Conservation (phyloP, 345 rosid species). For the Aegle marmelos region DNA sequence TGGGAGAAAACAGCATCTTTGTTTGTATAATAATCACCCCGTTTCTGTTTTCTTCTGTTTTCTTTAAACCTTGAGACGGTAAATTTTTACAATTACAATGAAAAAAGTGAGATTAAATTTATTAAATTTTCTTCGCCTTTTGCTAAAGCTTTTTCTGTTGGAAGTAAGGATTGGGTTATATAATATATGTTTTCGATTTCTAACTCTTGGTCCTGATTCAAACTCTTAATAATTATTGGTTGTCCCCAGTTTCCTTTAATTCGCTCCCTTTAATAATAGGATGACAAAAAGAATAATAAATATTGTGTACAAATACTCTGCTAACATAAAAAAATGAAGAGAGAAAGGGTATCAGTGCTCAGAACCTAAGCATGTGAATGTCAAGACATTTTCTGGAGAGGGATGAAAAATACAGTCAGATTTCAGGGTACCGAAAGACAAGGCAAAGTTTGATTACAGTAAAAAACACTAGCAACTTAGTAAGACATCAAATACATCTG, state of each 20-base stretch:
- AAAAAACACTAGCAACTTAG: conserved; percentile 5
- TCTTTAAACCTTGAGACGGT: no score
- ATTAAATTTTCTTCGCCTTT: neutral
- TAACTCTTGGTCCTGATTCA: neutral
- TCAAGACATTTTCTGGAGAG: neutral
- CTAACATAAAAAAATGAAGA: no score
- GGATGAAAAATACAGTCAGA: neutral
- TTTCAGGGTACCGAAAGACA: neutral
- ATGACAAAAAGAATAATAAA: no score
- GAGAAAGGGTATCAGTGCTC: no score
- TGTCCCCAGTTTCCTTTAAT: no score
- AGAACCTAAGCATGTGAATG: neutral
- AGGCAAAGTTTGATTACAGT: neutral
- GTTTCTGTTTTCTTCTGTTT: no score
- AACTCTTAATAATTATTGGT: neutral
- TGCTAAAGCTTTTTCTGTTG: neutral
- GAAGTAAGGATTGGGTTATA: neutral
- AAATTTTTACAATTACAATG: no score
- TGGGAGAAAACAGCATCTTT: neutral
- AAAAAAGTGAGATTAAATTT: neutral
- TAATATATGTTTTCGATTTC: no score
- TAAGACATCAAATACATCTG: conserved; percentile 8
- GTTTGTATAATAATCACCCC: neutral
- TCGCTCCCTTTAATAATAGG: no score
- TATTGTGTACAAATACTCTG: no score